These are phyloP conservation scores for Quercus engelmannii DNA, from an alignment of 306 rosid species.

Conservation along the genomic window DNA sequence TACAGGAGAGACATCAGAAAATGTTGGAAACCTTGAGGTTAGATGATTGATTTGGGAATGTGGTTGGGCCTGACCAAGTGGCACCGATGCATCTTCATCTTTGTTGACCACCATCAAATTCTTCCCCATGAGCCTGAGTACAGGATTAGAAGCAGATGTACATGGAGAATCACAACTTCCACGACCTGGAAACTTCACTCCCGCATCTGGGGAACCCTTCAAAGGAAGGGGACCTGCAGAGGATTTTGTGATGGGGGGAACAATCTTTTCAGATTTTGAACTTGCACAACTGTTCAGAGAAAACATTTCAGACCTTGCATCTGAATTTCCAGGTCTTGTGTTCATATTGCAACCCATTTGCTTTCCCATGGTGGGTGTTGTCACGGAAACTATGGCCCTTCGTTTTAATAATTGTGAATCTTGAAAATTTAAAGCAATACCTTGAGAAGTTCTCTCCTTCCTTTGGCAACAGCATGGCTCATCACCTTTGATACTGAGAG, in stretches of 20 bases:
- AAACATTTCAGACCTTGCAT: constrained; percentile 22
- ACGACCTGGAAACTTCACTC: constrained; percentile 21
- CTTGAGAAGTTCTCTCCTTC: constrained; percentile 38
- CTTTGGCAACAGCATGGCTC: constrained; percentile 61
- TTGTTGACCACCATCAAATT: constrained; percentile 60
- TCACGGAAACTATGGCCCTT: constrained; percentile 21
- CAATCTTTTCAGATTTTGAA: constrained; percentile 16
- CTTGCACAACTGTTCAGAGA: constrained; percentile 15
- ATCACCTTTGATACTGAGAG: constrained; percentile 25
- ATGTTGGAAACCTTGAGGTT: constrained; percentile 27
- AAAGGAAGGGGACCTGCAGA: constrained; percentile 11
- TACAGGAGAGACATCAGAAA: constrained; percentile 21
- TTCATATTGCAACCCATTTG: constrained; percentile 25
- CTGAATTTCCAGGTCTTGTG: constrained; percentile 19
- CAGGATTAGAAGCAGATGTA: constrained; percentile 49
- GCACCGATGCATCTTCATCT: constrained; percentile 40
- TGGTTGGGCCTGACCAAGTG: constrained; percentile 26
- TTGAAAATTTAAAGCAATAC: constrained; percentile 31
- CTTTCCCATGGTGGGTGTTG: constrained; percentile 30
- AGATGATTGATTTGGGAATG: constrained; percentile 16
- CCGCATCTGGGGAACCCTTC: constrained; percentile 23
- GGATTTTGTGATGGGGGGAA: constrained; percentile 11
- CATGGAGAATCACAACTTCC: constrained; percentile 32
- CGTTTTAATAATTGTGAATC: constrained; percentile 36
- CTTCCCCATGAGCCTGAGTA: constrained; percentile 64